Percentiles rank a stretch among this genome's conserved stretches.
These are phyloP conservation scores for Fusarium illudens DNA, from an alignment of 2,329 filamentous ascomycete genomes.

Conservation along the genomic window DNA sequence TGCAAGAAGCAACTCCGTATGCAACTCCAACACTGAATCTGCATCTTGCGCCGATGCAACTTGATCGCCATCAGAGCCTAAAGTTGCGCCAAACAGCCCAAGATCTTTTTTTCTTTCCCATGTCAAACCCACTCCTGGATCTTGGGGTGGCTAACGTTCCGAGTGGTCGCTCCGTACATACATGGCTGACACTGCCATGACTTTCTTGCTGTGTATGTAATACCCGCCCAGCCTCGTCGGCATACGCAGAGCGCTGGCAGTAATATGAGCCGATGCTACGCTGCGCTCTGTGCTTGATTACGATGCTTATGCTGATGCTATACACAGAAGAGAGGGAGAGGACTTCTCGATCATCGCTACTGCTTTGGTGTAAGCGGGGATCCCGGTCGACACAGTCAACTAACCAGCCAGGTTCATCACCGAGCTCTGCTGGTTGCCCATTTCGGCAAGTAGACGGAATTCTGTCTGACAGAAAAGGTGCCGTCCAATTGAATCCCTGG, in stretches of 20 bases:
- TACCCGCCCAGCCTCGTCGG: constrained; percentile 11
- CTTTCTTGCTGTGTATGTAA: background rate
- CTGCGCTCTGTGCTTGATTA: constrained; percentile 1
- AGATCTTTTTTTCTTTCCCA: constrained; percentile 12
- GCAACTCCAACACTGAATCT: constrained; percentile 3
- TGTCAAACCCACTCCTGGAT: constrained; percentile 17
- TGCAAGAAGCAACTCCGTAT: background rate
- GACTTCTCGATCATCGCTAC: background rate
- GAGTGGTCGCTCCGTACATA: background rate
- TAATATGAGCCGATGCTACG: background rate
- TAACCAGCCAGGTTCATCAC: constrained; percentile 28
- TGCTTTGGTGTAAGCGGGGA: background rate
- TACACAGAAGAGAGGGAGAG: background rate
- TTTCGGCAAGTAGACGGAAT: constrained; percentile 9
- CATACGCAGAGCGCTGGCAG: background rate
- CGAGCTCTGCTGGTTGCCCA: constrained; percentile 10
- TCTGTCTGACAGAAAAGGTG: constrained; percentile 4
- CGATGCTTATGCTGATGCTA: background rate
- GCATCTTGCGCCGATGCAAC: constrained; percentile 16
- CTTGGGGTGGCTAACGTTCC: constrained; percentile 24
- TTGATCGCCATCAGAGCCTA: background rate
- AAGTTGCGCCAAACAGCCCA: background rate
- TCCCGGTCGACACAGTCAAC: constrained; percentile 14
- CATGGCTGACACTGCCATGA: background rate
- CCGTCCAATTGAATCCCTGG: constrained; percentile 5